These are phyloP conservation scores for Neltuma alba DNA, from an alignment of 306 rosid species.

Conservation along the genomic window DNA sequence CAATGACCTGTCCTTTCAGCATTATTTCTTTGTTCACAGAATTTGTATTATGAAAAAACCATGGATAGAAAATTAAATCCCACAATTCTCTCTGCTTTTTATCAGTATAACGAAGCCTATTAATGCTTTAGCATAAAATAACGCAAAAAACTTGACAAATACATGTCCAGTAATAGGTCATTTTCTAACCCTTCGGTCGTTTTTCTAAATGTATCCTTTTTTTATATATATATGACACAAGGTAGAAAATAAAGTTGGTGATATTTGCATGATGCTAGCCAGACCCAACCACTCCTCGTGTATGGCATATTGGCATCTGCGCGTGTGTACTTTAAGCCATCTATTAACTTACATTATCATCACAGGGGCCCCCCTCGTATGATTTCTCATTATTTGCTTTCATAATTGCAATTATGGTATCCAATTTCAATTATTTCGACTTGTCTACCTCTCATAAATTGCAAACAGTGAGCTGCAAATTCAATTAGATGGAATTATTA, in stretches of 20 bases:
- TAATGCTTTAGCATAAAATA: neutral
- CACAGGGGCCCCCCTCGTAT: neutral
- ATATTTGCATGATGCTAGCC: neutral
- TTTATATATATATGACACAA: neutral
- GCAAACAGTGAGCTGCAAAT: neutral
- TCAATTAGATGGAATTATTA: neutral
- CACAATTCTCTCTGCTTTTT: neutral
- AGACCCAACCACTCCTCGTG: conserved; percentile 1
- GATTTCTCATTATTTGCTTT: neutral
- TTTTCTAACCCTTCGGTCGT: neutral
- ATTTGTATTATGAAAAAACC: neutral
- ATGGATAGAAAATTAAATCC: neutral
- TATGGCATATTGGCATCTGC: conserved; percentile 15
- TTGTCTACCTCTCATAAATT: neutral
- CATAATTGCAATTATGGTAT: neutral
- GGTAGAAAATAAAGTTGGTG: neutral
- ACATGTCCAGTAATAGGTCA: neutral
- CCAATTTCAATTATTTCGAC: neutral
- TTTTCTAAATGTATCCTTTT: neutral
- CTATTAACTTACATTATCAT: conserved; percentile 7
- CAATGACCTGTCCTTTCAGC: neutral
- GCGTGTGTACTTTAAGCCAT: conserved; percentile 1
- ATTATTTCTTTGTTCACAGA: neutral
- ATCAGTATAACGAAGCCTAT: neutral
- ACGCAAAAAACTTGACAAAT: neutral